A percentile compares a stretch with the other conserved stretches of the same genome.
These are phyloP conservation scores for Fusarium sp. DNA, from an alignment of 2,329 filamentous ascomycete species.

Conservation along the genomic window DNA sequence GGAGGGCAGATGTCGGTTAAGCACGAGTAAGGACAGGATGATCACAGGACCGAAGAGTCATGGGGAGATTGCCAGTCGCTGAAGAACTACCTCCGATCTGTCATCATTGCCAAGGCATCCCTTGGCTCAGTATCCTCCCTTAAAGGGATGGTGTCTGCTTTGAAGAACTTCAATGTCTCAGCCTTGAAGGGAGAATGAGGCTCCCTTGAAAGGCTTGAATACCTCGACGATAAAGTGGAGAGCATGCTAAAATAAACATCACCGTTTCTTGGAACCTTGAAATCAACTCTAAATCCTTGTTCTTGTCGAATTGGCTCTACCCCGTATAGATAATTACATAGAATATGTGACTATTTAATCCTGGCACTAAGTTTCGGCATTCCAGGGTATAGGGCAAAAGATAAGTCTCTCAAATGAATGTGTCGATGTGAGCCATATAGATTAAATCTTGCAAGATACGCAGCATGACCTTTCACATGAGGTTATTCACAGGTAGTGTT, in stretches of 20 bases:
- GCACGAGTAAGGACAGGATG: background rate
- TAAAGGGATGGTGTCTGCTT: slow-evolving; percentile 4
- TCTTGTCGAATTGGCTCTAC: background rate
- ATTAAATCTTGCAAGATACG: background rate
- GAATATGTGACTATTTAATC: too few species aligned
- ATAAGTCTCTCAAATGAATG: background rate
- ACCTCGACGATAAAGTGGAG: background rate
- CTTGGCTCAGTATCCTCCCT: background rate
- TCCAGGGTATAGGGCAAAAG: background rate
- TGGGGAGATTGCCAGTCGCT: background rate
- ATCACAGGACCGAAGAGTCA: background rate
- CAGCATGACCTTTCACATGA: background rate
- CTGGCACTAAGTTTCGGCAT: background rate
- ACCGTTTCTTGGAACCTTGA: background rate
- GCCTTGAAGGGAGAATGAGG: background rate
- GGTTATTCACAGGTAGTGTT: background rate
- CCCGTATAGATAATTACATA: background rate
- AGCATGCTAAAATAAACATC: background rate
- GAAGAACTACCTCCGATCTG: background rate
- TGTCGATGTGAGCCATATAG: background rate
- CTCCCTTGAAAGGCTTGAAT: background rate
- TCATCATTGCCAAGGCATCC: background rate
- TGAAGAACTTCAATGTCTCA: background rate
- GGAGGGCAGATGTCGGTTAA: background rate
- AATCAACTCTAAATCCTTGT: background rate